Base-by-base conservation (phyloP, 1,284 basidiomycete genomes). In the Marasmius sp. region DNA sequence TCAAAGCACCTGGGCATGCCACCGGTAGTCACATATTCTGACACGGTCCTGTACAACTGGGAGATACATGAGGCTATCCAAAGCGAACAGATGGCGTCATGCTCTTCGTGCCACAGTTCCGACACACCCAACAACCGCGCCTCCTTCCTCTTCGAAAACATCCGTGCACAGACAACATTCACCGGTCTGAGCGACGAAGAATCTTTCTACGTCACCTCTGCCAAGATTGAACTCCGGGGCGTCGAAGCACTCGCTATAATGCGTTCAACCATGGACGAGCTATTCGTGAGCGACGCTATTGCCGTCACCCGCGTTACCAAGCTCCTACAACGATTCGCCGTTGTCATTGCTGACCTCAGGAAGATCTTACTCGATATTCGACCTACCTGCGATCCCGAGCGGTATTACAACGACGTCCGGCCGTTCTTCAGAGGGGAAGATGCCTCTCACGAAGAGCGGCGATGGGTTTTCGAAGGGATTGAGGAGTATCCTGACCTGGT, bases 41-140 rank as follows among this genome's bases (percentile, higher is more conserved):
- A 97, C 72, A 92, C 91, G 34, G 95, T 98, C 1, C 82, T 98
- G 8, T 98, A 95, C 80, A 97, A 97, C 71, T 97, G 94, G 93
- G 73, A 74, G 77, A 10, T 78, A 85, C 61, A 76, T 73, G 54
- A 73, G 69, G 16, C 62, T 64, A 6, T 66, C 71, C 43, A 34
- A 60, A 14, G 59, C 60, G 51, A 59, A 65, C 14, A 61, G 66
- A 0, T 72, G 78, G n/a, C 39, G 18, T 7, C 70, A 43, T 33
- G 34, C 16, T 37, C 5, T 38, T 37, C 34, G 1, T 37, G 36
- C 20, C 16, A 18, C 22, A 27, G 8, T 33, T 20, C 50, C 8
- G 11, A 6, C 34, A 16, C 52, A 14, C n/a, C 34, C 60, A 12
- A 57, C 60, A 53, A 58, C 64, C 16, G 59, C 16, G 52, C 52